Conservation (phyloP, 208 protist species). For the Acanthamoeba healyi region DNA sequence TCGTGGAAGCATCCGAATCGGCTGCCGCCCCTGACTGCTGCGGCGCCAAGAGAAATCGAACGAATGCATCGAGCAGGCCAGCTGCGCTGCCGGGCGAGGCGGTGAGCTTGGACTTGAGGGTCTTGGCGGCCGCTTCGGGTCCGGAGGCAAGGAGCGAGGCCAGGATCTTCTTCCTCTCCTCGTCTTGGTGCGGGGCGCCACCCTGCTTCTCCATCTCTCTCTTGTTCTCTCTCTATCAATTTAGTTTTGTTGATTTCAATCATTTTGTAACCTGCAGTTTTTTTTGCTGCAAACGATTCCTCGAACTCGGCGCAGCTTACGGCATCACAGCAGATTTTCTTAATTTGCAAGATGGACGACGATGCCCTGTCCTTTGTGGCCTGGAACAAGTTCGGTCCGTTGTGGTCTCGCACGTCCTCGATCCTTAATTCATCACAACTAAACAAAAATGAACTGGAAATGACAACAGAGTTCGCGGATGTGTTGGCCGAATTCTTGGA, state of each 20-base stretch:
- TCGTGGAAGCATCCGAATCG: not conserved
- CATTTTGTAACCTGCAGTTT: too few relatives aligned
- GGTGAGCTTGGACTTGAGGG: slow-evolving; percentile 40
- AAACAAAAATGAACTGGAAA: too few relatives aligned
- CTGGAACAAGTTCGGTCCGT: not conserved
- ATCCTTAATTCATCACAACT: not conserved
- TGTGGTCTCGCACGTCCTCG: too few relatives aligned
- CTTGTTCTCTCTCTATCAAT: too few relatives aligned
- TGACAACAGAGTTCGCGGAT: slow-evolving; percentile 33
- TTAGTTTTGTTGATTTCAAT: not conserved
- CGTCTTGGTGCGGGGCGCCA: not conserved
- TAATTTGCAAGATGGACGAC: not conserved
- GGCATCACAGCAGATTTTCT: too few relatives aligned
- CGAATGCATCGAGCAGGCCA: not conserved
- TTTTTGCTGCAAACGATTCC: not conserved
- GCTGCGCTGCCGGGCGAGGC: not conserved
- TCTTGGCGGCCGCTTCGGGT: slow-evolving; percentile 34
- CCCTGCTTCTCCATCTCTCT: slow-evolving; percentile 6
- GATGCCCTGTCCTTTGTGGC: not conserved
- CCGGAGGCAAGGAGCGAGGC: not conserved
- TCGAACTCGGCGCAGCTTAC: not conserved
- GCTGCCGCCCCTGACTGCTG: too few relatives aligned
- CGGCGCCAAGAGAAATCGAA: slow-evolving; percentile 21
- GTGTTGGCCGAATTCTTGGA: slow-evolving; percentile 60
- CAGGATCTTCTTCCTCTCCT: not conserved